A percentile compares a stretch with the other conserved stretches of the same genome.
These are phyloP conservation scores for Dactylellina cionopaga DNA, from an alignment of 2,329 filamentous ascomycete genomes.

Conservation along the genomic window DNA sequence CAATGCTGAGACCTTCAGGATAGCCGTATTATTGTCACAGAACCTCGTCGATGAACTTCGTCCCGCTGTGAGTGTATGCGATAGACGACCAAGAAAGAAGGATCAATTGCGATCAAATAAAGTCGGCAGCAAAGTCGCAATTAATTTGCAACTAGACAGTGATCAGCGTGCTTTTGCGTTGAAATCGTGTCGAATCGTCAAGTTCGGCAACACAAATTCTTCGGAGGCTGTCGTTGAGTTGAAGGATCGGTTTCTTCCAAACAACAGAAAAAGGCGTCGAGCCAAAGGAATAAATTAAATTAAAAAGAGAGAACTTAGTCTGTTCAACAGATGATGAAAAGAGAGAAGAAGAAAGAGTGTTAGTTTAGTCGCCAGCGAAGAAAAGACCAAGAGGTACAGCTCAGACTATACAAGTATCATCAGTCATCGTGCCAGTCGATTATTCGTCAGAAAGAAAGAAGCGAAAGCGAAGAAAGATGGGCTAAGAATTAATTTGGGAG, in stretches of 20 bases:
- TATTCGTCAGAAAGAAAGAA: constrained; percentile 29
- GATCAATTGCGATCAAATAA: constrained; percentile 36
- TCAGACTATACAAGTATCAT: constrained; percentile 41
- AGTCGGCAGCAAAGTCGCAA: neutral
- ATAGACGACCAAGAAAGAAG: neutral
- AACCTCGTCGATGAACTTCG: neutral
- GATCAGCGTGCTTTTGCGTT: constrained; percentile 49
- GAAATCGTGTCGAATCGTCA: constrained; percentile 48
- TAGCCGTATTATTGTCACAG: too few species aligned
- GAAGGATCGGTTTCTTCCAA: neutral
- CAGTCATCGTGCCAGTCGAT: constrained; percentile 10
- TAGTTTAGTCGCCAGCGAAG: constrained; percentile 42
- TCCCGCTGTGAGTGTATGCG: neutral
- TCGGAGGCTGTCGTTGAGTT: constrained; percentile 4
- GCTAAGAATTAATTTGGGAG: neutral
- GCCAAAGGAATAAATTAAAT: constrained; percentile 5
- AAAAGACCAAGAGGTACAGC: constrained; percentile 9
- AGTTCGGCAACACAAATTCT: constrained; percentile 34
- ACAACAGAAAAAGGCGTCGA: constrained; percentile 17
- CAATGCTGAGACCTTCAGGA: too few species aligned
- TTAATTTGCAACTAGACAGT: neutral
- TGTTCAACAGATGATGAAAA: constrained; percentile 44
- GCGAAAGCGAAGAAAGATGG: neutral
- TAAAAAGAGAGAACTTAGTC: constrained; percentile 18
- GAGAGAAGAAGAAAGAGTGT: constrained; percentile 10